Evolutionary conservation across 495 filamentous ascomycete species (phyloP).

Genomic region (Beverwykella pulmonaria): DNA sequence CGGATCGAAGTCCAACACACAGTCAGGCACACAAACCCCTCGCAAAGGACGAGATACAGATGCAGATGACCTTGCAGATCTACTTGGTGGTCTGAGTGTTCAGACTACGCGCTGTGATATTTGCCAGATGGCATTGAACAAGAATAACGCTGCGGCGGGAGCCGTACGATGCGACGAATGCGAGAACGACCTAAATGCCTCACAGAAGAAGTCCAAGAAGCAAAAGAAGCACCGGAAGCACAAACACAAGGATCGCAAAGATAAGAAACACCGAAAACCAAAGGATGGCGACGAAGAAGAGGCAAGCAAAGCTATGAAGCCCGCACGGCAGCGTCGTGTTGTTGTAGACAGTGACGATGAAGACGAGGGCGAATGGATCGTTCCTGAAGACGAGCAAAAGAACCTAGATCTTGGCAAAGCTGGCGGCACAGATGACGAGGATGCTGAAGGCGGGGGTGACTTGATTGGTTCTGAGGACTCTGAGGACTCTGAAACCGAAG

Average conservation of each 20-base stretch:
- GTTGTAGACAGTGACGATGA: conserved; percentile 46
- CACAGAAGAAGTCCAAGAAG: conserved; percentile 51
- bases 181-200: conserved; percentile 62
- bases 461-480: conserved; percentile 68
- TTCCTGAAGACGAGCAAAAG: conserved; percentile 62
- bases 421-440: conserved; percentile 80
- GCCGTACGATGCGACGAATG: conserved; percentile 73
- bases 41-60: conserved; percentile 56
- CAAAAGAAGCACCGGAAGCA: conserved; percentile 48
- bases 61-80: conserved; percentile 79
- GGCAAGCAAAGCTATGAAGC: conserved; percentile 1
- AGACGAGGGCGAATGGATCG: conserved; percentile 75
- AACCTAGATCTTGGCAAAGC: conserved; percentile 68
- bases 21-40: conserved; percentile 49
- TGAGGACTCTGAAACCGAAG: conserved; percentile 50
- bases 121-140: conserved; percentile 71
- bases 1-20: conserved; percentile 49
- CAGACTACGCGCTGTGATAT: conserved; percentile 84
- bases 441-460: conserved; percentile 83
- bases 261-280: conserved; percentile 43
- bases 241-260: conserved; percentile 11
- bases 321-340: conserved; percentile 19
- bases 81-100: conserved; percentile 82
- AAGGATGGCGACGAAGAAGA: conserved; percentile 60
- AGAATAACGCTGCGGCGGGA: conserved; percentile 59